A percentile compares a stretch with the other conserved stretches of the same genome.
phyloP scores from a whole-genome alignment of 1,284 basidiomycete species.

The Puccinia triticina region DNA sequence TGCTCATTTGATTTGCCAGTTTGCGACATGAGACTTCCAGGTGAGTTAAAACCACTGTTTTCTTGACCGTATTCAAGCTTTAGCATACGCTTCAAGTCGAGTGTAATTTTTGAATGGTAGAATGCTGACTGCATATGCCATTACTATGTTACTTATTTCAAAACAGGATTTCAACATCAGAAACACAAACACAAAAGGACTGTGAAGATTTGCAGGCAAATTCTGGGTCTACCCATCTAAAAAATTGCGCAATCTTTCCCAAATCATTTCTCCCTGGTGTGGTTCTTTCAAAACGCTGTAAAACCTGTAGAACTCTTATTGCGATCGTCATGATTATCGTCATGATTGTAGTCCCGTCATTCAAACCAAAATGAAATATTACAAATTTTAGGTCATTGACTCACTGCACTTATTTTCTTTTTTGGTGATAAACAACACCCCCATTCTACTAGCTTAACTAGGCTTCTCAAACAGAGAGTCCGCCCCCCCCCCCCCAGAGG shows the following conservation, averaged over 20 bases:
- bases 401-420: too few species aligned
- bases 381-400: too few species aligned
- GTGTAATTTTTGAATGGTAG: background rate
- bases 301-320: too few species aligned
- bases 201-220: constrained; percentile 38
- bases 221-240: constrained; percentile 31
- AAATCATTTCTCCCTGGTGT: too few species aligned
- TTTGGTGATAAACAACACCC: too few species aligned
- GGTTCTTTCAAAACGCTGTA: too few species aligned
- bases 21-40: constrained; percentile 34
- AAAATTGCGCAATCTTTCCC: background rate
- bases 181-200: constrained; percentile 31
- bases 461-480: too few species aligned
- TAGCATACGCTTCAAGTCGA: background rate
- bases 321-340: too few species aligned
- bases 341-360: too few species aligned
- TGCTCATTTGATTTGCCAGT: constrained; percentile 43
- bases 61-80: background rate
- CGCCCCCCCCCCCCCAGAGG: too few species aligned
- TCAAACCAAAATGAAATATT: too few species aligned
- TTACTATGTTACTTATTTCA: background rate
- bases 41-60: constrained; percentile 15
- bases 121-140: background rate
- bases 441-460: too few species aligned
- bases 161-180: constrained; percentile 18